Base-by-base conservation (phyloP, 2,329 filamentous ascomycete species). In the Hyphodiscus sp. region DNA sequence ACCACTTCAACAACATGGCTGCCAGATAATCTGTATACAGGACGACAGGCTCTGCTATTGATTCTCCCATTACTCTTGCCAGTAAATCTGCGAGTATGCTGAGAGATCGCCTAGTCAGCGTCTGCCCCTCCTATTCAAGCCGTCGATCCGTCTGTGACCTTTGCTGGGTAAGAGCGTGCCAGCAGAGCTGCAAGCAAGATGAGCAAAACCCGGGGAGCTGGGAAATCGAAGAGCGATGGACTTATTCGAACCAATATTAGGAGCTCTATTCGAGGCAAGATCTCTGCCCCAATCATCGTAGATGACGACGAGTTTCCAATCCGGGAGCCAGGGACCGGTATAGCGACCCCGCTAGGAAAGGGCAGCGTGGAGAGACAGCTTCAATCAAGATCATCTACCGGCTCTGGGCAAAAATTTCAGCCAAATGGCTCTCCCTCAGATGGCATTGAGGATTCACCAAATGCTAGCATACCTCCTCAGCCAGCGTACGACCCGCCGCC, bases 201-300 rank as follows among this genome's bases (percentile, higher is more conserved):
- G 64, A 66, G 61, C 50, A 65, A 65, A 62, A 57, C 59, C 48
- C 51, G 56, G 45, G 58, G 56, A 33, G 11, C 55, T 30, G 57
- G 53, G 38, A 65, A 58, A 54, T 62, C 61, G 58, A 64, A 58
- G 51, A 43, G 51, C 20, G 58, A 61, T 30, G 51, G 30, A 38
- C 56, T 55, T 41, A 54, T 43, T 50, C 56, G 60, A 48, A 46
- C 56, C 30, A 74, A 73, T 60, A 66, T 71, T 41, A 69, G 68
- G 52, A 76, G 76, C 20, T 63, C 63, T 33, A 77, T 84, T 56
- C 77, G 81, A 41, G 81, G 80, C 56, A 79, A 76, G 59, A 60
- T 85, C 57, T 84, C 81, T 29, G 75, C 74, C 7, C 82, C 82
- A 15, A 84, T 85, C 47, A 77, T 85, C 52, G 59, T 72, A 42